Evolutionary conservation across 352 stramenopile genomes (phyloP).

Genomic region (Aphanomyces invadans): DNA sequence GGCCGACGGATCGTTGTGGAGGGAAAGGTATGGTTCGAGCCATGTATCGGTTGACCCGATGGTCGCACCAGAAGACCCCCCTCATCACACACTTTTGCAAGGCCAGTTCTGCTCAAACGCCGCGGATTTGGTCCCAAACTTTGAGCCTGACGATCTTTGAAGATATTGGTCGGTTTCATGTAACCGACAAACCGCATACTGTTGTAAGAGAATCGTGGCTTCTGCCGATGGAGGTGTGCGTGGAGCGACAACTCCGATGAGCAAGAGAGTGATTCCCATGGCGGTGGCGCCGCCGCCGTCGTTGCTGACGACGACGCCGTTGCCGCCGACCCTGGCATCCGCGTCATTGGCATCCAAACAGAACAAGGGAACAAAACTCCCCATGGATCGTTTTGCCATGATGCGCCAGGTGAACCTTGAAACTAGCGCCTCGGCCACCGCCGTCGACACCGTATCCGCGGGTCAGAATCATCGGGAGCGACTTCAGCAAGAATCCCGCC

Average conservation of each 20-base stretch:
- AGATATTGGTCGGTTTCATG: no score
- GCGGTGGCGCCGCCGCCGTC: not conserved
- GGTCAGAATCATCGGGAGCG: constrained; percentile 56
- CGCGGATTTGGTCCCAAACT: no score
- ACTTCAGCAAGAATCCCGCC: constrained; percentile 41
- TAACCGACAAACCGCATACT: not conserved
- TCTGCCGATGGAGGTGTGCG: no score
- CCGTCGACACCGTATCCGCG: constrained; percentile 33
- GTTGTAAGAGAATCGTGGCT: no score
- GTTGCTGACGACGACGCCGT: not conserved
- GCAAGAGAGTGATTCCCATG: constrained; percentile 6
- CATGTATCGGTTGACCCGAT: no score
- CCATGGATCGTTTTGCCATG: constrained; percentile 22
- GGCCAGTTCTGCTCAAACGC: no score
- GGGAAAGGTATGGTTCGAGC: no score
- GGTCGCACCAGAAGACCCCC: no score
- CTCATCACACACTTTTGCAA: no score
- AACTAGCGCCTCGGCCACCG: not conserved
- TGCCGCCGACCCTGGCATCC: not conserved
- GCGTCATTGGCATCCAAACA: not conserved
- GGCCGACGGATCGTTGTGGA: no score
- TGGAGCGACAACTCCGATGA: no score
- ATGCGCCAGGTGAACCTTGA: constrained; percentile 24
- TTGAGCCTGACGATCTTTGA: no score
- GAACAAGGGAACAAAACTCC: constrained; percentile 9